Evolutionary conservation across 257 asterid species (phyloP).

Genomic region (Cynanchum wilfordii): DNA sequence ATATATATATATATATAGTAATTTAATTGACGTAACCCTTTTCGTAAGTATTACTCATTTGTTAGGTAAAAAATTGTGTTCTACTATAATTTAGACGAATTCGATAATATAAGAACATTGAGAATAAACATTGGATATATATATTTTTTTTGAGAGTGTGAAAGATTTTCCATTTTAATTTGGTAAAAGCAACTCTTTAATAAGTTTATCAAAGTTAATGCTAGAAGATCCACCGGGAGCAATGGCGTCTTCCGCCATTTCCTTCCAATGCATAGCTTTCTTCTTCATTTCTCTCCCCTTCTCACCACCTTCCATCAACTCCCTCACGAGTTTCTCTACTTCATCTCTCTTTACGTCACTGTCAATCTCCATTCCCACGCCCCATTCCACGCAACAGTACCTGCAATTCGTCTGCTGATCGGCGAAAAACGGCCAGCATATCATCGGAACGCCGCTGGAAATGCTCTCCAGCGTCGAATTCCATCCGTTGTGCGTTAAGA

Average conservation of each 20-base stretch:
- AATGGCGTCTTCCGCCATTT: slow-evolving; percentile 36
- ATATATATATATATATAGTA: no score
- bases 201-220: slow-evolving; percentile 26
- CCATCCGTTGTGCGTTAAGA: slow-evolving; percentile 56
- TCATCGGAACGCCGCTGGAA: slow-evolving; percentile 37
- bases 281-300: slow-evolving; percentile 43
- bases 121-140: no score
- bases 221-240: slow-evolving; percentile 28
- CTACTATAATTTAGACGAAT: no score
- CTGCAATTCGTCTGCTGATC: slow-evolving; percentile 56
- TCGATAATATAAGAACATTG: no score
- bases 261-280: slow-evolving; percentile 38
- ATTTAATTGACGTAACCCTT: no score
- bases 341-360: slow-evolving; percentile 43
- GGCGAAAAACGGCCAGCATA: slow-evolving; percentile 54
- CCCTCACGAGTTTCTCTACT: slow-evolving; percentile 40
- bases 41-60: no score
- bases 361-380: slow-evolving; percentile 45
- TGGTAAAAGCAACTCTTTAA: slow-evolving; percentile 20
- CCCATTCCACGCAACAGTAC: slow-evolving; percentile 43
- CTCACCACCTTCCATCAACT: slow-evolving; percentile 51
- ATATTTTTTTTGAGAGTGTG: no score
- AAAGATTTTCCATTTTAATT: not conserved
- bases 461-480: slow-evolving; percentile 47
- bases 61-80: no score